phyloP scores from a whole-genome alignment of 2,329 filamentous ascomycete species.

The Fusarium sp. region DNA sequence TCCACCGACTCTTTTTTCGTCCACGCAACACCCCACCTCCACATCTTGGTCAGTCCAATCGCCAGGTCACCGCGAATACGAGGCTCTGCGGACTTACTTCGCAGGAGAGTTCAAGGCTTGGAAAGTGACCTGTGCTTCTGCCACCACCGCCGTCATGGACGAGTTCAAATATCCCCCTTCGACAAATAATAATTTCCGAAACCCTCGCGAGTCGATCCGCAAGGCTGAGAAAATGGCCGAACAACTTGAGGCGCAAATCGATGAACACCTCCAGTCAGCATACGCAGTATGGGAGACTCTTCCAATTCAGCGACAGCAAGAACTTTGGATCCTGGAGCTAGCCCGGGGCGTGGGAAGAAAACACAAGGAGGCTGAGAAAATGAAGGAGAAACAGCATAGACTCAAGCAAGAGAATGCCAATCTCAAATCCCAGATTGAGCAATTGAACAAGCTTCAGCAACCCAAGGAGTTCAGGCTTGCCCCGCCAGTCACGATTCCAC shows the following conservation, averaged over 20 bases:
- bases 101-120: constrained; percentile 73
- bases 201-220: constrained; percentile 58
- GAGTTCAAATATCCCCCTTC: constrained; percentile 61
- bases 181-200: constrained; percentile 49
- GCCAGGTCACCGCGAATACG: constrained; percentile 77
- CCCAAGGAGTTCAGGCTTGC: constrained; percentile 66
- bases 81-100: constrained; percentile 75
- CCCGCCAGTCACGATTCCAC: constrained; percentile 60
- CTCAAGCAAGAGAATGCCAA: constrained; percentile 66
- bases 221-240: constrained; percentile 63
- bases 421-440: constrained; percentile 67
- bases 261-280: constrained; percentile 79
- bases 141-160: constrained; percentile 59
- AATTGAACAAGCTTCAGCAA: constrained; percentile 67
- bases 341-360: constrained; percentile 67
- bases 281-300: constrained; percentile 80
- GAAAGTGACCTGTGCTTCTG: constrained; percentile 63
- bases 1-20: constrained; percentile 83
- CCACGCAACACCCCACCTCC: constrained; percentile 78
- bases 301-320: constrained; percentile 62
- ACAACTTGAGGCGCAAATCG: constrained; percentile 73
- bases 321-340: constrained; percentile 70
- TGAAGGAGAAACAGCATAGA: constrained; percentile 60
- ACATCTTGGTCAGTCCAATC: constrained; percentile 84
- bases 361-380: constrained; percentile 62